Evolutionary conservation across 305 asterid genomes (phyloP), one percentile per base, ranked within the genome.

Genomic region (Withania somnifera): DNA sequence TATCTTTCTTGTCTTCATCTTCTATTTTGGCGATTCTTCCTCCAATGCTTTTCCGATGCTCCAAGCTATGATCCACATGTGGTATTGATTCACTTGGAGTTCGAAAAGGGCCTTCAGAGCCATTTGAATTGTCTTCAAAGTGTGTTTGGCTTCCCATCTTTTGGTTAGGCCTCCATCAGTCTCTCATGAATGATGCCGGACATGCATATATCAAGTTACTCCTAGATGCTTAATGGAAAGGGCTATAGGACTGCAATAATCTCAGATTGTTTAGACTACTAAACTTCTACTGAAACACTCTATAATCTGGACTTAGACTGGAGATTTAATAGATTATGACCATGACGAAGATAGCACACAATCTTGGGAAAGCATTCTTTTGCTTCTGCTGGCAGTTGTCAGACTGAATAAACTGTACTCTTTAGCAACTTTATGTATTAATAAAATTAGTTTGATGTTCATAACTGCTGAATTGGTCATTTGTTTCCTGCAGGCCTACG

Each of bases 401-500:
- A n/a, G n/a, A n/a, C 63, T 67, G 30, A 67, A 7, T 42, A 0
- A 69, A 42, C 56, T 69, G 20, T 13, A 40, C 54, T 1, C 50
- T 69, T 40, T 60, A 60, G 56, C 78, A 69, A 20, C 6, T 69
- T 40, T 20, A 0, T 0, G 11, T 69, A 20, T 1, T 58, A 9
- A 20, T 9, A 56, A 20, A 2, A 36, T 11, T 38, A 6, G n/a
- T 40, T 69, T 69, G 78, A 17, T 14, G 30, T 38, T 45, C 53
- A 45, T 71, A 45, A 34, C 34, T 66, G 15, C 28, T 66, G 32
- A 0, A 66, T n/a, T 34, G 9, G 17, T n/a, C 28, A 1, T 0
- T 26, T 38, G 28, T 38, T 68, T 68, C 6, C 54, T 54, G 58
- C 91, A 95, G 98, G 90, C 99, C 97, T 6, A 94, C 99, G 5